A percentile compares a stretch with the other conserved stretches of the same genome.
These are phyloP conservation scores for Filobasidium floriforme DNA, from an alignment of 768 basidiomycete species.

Conservation along the genomic window DNA sequence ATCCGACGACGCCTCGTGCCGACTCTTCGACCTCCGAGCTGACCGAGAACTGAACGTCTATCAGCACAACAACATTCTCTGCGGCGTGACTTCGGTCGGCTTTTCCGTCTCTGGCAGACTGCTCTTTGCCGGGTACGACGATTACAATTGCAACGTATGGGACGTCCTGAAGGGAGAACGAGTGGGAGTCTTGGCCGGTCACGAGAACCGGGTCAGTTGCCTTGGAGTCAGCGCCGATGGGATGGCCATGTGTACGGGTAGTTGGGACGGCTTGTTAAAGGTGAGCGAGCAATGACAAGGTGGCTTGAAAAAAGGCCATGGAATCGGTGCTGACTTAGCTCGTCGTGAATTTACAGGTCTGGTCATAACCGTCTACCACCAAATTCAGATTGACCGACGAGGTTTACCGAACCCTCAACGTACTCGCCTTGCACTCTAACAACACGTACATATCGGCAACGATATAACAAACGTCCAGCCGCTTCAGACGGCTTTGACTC, in stretches of 20 bases:
- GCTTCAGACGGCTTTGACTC: too few relatives aligned
- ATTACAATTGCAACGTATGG: conserved; percentile 99
- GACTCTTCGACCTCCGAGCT: conserved; percentile 93
- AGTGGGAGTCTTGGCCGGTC: conserved; percentile 91
- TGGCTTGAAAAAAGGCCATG: too few relatives aligned
- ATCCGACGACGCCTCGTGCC: conserved; percentile 97
- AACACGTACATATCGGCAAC: too few relatives aligned
- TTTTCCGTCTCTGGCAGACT: conserved; percentile 97
- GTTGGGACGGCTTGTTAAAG: conserved; percentile 95
- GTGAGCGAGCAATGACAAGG: conserved; percentile 46
- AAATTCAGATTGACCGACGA: too few relatives aligned
- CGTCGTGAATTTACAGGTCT: too few relatives aligned
- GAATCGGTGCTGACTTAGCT: too few relatives aligned
- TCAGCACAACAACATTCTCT: conserved; percentile 97
- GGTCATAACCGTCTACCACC: too few relatives aligned
- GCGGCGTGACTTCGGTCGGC: conserved; percentile 96
- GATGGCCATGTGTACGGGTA: conserved; percentile 97
- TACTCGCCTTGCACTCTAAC: too few relatives aligned
- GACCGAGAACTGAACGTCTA: conserved; percentile 95
- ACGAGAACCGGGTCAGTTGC: conserved; percentile 96
- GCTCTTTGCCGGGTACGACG: conserved; percentile 96
- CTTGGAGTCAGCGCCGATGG: conserved; percentile 91
- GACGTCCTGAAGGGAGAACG: conserved; percentile 97
- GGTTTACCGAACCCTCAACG: too few relatives aligned
- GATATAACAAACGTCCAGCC: too few relatives aligned